Base-by-base conservation (phyloP, 2,329 filamentous ascomycete species). In the Penicillium sp. region DNA sequence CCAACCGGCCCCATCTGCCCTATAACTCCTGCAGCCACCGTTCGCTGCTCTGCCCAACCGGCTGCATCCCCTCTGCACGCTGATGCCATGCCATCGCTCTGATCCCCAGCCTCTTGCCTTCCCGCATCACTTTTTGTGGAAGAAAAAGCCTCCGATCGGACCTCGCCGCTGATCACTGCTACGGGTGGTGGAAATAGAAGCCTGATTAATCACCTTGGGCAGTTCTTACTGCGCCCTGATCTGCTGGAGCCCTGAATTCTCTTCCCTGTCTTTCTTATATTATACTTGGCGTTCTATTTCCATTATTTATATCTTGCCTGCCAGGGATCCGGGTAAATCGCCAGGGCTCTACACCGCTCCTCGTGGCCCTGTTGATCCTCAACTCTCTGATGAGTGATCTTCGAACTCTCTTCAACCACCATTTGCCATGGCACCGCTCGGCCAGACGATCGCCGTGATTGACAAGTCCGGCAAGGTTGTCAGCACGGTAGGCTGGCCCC, bases 401-500 rank as follows among this genome's bases (percentile, higher is more conserved):
- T 51, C 42, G 22, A 14, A 54, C 51, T 54, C 50, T 51, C 51
- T 50, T 46, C 51, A 57, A 56, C 47, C 55, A 44, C 46, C 40
- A 25, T 48, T 41, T 48, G 49, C 51, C 51, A 70, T 72, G 65
- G 57, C 66, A 41, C 65, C 65, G 20, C 53, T 69, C 38, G 67
- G 81, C 57, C 87, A 95, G 74, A 92, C 89, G 44, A 85, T 96
- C 62, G 92, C 90, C 60, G 89, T 95, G 65, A 87, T 95, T 74
- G 94, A 95, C 77, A 91, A 84, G 71, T 94, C 90, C 51, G 90
- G 90, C 65, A 95, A 95, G 75, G 86, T 95, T 45, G 89, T 96
- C 63, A 92, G 86, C 79, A 94, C 87, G 53, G 90, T 92, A 79
- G 71, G 87, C 50, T 31, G 10, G 49, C 36, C 45, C 20, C 16